These are phyloP conservation scores for Austroboletus niveus DNA, from an alignment of 1,284 basidiomycete genomes.

Conservation along the genomic window DNA sequence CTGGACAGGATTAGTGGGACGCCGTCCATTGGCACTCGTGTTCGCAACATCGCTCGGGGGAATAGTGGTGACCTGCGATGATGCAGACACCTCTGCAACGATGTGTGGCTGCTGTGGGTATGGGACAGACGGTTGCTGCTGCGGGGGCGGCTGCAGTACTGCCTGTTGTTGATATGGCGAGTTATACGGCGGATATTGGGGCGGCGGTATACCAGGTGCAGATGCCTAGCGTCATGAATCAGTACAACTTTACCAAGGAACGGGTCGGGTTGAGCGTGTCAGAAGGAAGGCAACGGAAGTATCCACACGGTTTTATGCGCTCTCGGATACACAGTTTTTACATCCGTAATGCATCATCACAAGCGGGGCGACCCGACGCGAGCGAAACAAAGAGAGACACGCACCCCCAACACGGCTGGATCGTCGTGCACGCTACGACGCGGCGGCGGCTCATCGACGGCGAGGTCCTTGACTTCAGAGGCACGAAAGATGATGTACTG, in stretches of 20 bases:
- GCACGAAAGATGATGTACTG: conserved; percentile 82
- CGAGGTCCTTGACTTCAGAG: conserved; percentile 77
- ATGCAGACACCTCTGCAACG: conserved; percentile 27
- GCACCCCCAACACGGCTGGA: conserved; percentile 72
- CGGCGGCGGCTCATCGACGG: conserved; percentile 65
- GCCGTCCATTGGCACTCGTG: conserved; percentile 26
- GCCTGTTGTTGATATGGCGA: conserved; percentile 30
- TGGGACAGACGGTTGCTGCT: conserved; percentile 20
- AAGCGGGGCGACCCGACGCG: conserved; percentile 9
- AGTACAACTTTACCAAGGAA: conserved; percentile 4
- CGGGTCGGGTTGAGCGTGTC: conserved; percentile 21
- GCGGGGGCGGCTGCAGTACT: conserved; percentile 26
- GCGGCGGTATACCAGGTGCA: conserved; percentile 32
- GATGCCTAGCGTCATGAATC: conserved; percentile 31
- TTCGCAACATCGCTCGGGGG: conserved; percentile 19
- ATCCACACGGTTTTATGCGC: conserved; percentile 55
- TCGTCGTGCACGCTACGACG: conserved; percentile 70
- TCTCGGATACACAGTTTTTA: conserved; percentile 50
- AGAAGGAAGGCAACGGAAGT: conserved; percentile 62
- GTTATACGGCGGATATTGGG: conserved; percentile 29
- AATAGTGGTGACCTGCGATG: conserved; percentile 15
- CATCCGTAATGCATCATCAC: conserved; percentile 55
- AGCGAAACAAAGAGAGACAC: conserved; percentile 30
- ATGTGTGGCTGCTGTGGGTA: conserved; percentile 29
- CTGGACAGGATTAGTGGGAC: conserved; percentile 51